Evolutionary conservation across 345 rosid genomes (phyloP).

Genomic region (Gossypium rotundifolium): DNA sequence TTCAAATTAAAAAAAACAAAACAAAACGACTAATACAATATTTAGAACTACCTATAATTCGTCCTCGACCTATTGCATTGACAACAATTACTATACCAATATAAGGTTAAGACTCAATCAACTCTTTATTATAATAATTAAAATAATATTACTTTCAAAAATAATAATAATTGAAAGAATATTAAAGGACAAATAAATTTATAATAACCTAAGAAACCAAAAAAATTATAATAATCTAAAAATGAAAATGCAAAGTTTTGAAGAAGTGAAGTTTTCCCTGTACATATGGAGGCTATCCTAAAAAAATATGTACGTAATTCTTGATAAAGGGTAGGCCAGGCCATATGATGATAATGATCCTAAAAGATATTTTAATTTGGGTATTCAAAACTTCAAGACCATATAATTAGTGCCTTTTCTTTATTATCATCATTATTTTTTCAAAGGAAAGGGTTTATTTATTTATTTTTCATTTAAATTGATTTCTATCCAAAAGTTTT

Average conservation of each 20-base stretch:
- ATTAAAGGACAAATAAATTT: not conserved
- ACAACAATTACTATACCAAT: accelerated
- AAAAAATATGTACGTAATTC: not conserved
- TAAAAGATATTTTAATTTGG: not conserved
- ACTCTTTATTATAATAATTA: no score
- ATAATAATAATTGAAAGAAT: no score
- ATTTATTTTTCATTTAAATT: no score
- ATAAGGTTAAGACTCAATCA: no score
- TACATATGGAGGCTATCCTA: not conserved
- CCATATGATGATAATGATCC: not conserved
- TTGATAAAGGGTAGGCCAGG: not conserved
- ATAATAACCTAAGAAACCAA: not conserved
- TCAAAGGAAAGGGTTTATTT: no score
- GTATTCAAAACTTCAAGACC: not conserved
- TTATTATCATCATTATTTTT: no score
- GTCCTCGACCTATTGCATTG: accelerated
- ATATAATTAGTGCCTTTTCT: no score
- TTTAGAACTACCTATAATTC: no score
- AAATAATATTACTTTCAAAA: no score
- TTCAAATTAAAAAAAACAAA: no score
- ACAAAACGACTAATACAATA: no score
- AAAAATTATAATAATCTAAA: not conserved
- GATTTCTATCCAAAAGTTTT: no score
- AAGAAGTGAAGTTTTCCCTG: not conserved
- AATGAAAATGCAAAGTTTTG: not conserved